phyloP scores from a whole-genome alignment of 306 rosid genomes.

The Oemleria cerasiformis region DNA sequence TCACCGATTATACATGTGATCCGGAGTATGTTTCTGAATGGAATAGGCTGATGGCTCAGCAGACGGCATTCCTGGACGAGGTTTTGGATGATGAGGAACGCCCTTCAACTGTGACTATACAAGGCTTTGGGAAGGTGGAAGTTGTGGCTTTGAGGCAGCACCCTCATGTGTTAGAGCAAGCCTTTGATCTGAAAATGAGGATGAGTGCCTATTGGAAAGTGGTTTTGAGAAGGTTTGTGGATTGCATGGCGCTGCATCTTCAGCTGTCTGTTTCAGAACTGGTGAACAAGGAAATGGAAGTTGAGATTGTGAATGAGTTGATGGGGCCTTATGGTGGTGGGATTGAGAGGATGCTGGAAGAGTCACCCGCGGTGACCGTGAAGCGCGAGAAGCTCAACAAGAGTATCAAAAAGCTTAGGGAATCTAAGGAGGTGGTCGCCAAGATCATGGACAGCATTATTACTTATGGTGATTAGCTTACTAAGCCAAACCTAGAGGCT shows the following conservation, averaged over 20 bases:
- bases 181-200: background rate
- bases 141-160: background rate
- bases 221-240: background rate
- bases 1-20: background rate
- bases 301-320: conserved; percentile 2
- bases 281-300: background rate
- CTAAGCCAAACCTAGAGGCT: background rate
- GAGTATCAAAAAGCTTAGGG: background rate
- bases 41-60: background rate
- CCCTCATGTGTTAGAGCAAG: background rate
- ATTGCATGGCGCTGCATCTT: background rate
- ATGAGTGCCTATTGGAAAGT: background rate
- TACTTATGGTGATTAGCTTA: background rate
- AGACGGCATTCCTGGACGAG: background rate
- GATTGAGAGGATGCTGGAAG: background rate
- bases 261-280: background rate
- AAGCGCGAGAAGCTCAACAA: background rate
- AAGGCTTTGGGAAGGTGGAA: background rate
- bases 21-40: background rate
- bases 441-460: background rate
- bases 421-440: background rate
- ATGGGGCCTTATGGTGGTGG: background rate
- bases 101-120: background rate
- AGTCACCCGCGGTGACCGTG: background rate
- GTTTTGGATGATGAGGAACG: background rate